phyloP scores from a whole-genome alignment of 2,329 filamentous ascomycete species.

The Penicillium expansum region DNA sequence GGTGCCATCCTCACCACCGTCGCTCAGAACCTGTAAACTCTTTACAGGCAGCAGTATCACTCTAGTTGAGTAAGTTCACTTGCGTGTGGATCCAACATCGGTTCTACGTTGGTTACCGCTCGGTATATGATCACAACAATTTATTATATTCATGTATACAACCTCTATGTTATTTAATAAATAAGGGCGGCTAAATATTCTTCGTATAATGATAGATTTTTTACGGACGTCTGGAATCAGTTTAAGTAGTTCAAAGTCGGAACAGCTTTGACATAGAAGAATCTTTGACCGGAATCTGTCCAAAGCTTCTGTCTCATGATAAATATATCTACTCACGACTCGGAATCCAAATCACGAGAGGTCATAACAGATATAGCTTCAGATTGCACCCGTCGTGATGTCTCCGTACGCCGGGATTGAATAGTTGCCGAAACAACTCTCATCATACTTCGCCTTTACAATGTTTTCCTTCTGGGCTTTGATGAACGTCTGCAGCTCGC shows the following conservation, averaged over 20 bases:
- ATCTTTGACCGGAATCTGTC: too few relatives aligned
- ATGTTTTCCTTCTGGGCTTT: conserved; percentile 59
- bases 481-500: conserved; percentile 68
- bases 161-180: background rate
- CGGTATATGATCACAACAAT: background rate
- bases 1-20: conserved; percentile 30
- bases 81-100: background rate
- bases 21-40: conserved; percentile 27
- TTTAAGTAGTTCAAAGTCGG: background rate
- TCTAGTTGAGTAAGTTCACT: background rate
- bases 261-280: background rate
- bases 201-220: background rate
- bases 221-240: background rate
- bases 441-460: conserved; percentile 59
- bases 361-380: background rate
- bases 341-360: background rate
- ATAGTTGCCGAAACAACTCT: conserved; percentile 60
- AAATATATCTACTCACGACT: background rate
- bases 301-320: background rate
- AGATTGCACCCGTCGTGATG: background rate
- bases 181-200: too few relatives aligned
- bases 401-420: background rate
- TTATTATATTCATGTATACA: background rate
- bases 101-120: background rate
- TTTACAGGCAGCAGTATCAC: background rate